A percentile compares a stretch with the other conserved stretches of the same genome.
Conservation (phyloP, 2,329 filamentous ascomycete genomes). For the Curvularia hawaiiensis region DNA sequence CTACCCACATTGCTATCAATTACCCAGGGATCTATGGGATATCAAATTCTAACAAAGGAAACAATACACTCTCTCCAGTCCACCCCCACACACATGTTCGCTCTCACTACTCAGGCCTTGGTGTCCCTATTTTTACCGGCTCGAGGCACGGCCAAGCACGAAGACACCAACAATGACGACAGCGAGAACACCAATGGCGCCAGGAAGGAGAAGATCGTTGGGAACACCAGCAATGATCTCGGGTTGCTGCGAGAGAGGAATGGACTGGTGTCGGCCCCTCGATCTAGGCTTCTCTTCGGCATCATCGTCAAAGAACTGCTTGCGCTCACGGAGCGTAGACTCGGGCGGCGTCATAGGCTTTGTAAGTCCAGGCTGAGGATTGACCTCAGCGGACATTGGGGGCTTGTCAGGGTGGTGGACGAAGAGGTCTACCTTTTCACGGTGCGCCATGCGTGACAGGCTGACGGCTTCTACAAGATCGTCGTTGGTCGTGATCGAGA, state of each 20-base stretch:
- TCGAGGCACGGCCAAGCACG: slow-evolving; percentile 73
- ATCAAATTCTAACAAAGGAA: slow-evolving; percentile 18
- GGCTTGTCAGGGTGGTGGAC: slow-evolving; percentile 92
- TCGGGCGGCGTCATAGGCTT: slow-evolving; percentile 60
- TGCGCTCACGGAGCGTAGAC: slow-evolving; percentile 55
- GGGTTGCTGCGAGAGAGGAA: slow-evolving; percentile 60
- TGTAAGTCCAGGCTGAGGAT: slow-evolving; percentile 61
- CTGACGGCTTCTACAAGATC: slow-evolving; percentile 90
- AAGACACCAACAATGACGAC: slow-evolving; percentile 95
- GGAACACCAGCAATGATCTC: slow-evolving; percentile 90
- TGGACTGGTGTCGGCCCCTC: slow-evolving; percentile 51
- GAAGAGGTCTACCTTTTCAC: slow-evolving; percentile 96
- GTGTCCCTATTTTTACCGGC: slow-evolving; percentile 26
- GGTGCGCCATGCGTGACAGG: slow-evolving; percentile 75
- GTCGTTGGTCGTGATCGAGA: slow-evolving; percentile 94
- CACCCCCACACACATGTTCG: no score
- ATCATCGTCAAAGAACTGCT: slow-evolving; percentile 57
- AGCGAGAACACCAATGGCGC: slow-evolving; percentile 92
- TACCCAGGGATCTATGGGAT: slow-evolving; percentile 18
- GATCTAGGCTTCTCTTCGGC: slow-evolving; percentile 58
- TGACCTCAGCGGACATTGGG: slow-evolving; percentile 70
- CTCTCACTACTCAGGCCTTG: neutral
- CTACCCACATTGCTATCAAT: slow-evolving; percentile 15
- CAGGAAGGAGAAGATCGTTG: slow-evolving; percentile 90
- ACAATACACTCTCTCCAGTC: slow-evolving; percentile 12